These are phyloP conservation scores for Trifolium subterraneum DNA, from an alignment of 306 rosid genomes.

Conservation along the genomic window DNA sequence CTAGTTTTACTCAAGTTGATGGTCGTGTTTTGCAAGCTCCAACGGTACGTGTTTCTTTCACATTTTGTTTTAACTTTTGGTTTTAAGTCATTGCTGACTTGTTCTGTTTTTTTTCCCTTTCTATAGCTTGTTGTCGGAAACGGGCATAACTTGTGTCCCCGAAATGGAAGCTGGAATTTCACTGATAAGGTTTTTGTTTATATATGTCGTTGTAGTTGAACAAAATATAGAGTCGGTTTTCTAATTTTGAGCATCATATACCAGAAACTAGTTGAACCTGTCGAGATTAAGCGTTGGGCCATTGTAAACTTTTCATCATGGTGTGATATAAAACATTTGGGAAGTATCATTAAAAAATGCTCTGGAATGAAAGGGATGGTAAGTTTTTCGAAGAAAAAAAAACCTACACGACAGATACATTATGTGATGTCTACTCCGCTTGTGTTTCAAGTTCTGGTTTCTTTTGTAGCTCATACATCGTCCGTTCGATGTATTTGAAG, in stretches of 20 bases:
- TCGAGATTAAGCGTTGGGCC: constrained; percentile 47
- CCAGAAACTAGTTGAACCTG: constrained; percentile 47
- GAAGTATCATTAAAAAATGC: neutral
- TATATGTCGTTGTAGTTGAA: neutral
- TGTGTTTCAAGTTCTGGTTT: neutral
- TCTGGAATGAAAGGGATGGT: constrained; percentile 51
- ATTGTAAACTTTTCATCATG: constrained; percentile 56
- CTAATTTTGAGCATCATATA: constrained; percentile 14
- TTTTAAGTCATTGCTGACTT: neutral
- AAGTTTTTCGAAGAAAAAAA: constrained; percentile 17
- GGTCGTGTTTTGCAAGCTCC: constrained; percentile 55
- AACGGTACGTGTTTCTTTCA: constrained; percentile 30
- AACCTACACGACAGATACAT: neutral
- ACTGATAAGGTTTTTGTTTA: constrained; percentile 46
- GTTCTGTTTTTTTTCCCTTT: neutral
- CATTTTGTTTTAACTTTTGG: neutral
- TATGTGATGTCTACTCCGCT: constrained; percentile 17
- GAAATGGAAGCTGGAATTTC: constrained; percentile 56
- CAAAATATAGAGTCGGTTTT: neutral
- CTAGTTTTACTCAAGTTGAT: constrained; percentile 35
- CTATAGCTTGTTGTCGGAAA: constrained; percentile 48
- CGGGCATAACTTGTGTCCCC: constrained; percentile 29
- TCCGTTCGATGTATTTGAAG: constrained; percentile 39
- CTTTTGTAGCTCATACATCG: constrained; percentile 26
- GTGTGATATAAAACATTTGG: constrained; percentile 1